These are phyloP conservation scores for Sugiyamaella lignohabitans DNA, from an alignment of 805 yeast species.

Conservation along the genomic window DNA sequence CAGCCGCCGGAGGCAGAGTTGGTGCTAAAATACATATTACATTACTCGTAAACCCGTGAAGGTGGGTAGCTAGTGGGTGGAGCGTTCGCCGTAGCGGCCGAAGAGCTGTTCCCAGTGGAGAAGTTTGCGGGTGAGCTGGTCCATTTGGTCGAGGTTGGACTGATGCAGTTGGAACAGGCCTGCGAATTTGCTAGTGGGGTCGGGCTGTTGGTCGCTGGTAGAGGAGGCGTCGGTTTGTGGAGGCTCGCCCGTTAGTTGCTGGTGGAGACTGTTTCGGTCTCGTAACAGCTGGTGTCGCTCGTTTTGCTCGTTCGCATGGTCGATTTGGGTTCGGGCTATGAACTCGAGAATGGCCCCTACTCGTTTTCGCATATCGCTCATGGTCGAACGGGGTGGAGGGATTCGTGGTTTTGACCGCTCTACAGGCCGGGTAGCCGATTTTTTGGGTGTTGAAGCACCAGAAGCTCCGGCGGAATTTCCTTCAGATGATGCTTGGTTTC, in stretches of 20 bases:
- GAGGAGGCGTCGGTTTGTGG: slow-evolving; percentile 5
- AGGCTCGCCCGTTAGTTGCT: slow-evolving; percentile 17
- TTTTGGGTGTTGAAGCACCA: slow-evolving; percentile 7
- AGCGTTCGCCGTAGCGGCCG: slow-evolving; percentile 39
- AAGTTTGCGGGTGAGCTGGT: slow-evolving; percentile 61
- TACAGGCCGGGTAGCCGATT: slow-evolving; percentile 9
- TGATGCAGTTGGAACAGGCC: slow-evolving; percentile 7
- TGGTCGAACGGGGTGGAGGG: slow-evolving; percentile 67
- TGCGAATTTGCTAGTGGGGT: slow-evolving; percentile 6
- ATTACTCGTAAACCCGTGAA: no score
- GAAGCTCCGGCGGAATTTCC: background rate
- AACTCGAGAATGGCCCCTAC: slow-evolving; percentile 88
- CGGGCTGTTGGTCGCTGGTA: background rate
- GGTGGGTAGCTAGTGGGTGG: no score
- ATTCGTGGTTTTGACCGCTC: slow-evolving; percentile 74
- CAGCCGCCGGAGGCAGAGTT: background rate
- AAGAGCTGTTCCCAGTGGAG: slow-evolving; percentile 75
- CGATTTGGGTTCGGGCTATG: slow-evolving; percentile 79
- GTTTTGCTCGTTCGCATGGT: slow-evolving; percentile 67
- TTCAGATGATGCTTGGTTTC: background rate
- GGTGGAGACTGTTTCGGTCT: slow-evolving; percentile 25
- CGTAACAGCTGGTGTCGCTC: slow-evolving; percentile 46
- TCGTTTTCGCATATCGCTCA: slow-evolving; percentile 81
- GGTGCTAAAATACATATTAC: background rate
- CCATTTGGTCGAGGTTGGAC: slow-evolving; percentile 40